phyloP scores from a whole-genome alignment of 441 rosid genomes.

The Erodium chrysanthum region DNA sequence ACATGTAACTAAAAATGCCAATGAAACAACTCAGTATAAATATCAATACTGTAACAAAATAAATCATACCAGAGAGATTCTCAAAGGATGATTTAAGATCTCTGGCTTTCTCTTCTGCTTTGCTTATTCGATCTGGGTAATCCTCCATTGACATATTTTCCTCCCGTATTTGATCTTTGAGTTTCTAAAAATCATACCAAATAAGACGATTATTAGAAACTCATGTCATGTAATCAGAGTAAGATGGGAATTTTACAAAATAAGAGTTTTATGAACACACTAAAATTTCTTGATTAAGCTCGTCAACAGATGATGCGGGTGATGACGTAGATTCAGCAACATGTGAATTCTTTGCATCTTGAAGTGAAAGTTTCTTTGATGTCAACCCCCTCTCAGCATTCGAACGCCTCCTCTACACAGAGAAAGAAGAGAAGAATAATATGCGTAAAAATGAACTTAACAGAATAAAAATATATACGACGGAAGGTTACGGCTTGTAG shows the following conservation, averaged over 20 bases:
- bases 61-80: constrained; percentile 55
- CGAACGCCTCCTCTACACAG: constrained; percentile 46
- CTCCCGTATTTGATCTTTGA: constrained; percentile 41
- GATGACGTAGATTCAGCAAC: constrained; percentile 37
- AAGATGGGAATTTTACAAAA: constrained; percentile 6
- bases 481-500: not conserved
- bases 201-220: not conserved
- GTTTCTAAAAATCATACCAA: constrained; percentile 32
- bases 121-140: constrained; percentile 35
- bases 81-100: constrained; percentile 51
- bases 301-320: constrained; percentile 55
- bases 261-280: constrained; percentile 40
- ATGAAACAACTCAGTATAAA: not conserved
- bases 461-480: not conserved
- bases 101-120: constrained; percentile 48
- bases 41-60: constrained; percentile 8
- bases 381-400: constrained; percentile 38
- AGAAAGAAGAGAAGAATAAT: constrained; percentile 16
- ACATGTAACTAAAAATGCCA: constrained; percentile 2
- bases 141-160: constrained; percentile 42
- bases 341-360: constrained; percentile 48
- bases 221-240: constrained; percentile 11
- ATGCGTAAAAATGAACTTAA: not conserved
- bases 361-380: constrained; percentile 44
- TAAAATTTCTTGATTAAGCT: constrained; percentile 69